These are phyloP conservation scores for Ambrosia trifida DNA, from an alignment of 129 eudicot genomes.

Conservation along the genomic window DNA sequence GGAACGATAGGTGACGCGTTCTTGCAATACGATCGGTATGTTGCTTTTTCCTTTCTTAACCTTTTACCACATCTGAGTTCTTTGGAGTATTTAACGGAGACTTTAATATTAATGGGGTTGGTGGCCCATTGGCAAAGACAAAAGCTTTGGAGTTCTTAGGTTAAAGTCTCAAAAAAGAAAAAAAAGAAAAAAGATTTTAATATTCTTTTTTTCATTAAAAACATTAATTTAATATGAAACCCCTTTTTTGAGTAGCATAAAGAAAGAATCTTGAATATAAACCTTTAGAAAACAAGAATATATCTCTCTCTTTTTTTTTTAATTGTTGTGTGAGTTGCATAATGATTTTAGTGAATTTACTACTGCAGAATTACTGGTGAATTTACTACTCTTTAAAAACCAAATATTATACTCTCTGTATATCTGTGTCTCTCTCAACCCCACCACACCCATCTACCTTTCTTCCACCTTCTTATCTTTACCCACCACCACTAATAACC, in stretches of 20 bases:
- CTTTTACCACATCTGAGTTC: not conserved
- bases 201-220: not conserved
- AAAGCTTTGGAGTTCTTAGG: too few species aligned
- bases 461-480: too few species aligned
- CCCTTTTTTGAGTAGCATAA: not conserved
- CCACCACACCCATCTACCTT: too few species aligned
- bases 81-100: not conserved
- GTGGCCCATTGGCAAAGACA: too few species aligned
- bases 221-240: too few species aligned
- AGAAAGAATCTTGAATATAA: not conserved
- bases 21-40: slow-evolving; percentile 77
- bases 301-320: not conserved
- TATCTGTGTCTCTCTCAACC: too few species aligned
- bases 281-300: not conserved
- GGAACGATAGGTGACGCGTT: slow-evolving; percentile 87
- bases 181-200: too few species aligned
- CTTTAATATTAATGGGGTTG: not conserved
- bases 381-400: too few species aligned
- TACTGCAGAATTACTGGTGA: slow-evolving; percentile 89
- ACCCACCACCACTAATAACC: too few species aligned
- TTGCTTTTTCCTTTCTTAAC: not conserved
- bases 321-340: slow-evolving; percentile 5
- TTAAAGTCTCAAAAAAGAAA: too few species aligned
- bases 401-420: too few species aligned
- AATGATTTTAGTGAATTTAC: slow-evolving; percentile 15